A percentile compares a stretch with the other conserved stretches of the same genome.
phyloP scores from a whole-genome alignment of 441 rosid species.

The Hypseocharis bilobata region DNA sequence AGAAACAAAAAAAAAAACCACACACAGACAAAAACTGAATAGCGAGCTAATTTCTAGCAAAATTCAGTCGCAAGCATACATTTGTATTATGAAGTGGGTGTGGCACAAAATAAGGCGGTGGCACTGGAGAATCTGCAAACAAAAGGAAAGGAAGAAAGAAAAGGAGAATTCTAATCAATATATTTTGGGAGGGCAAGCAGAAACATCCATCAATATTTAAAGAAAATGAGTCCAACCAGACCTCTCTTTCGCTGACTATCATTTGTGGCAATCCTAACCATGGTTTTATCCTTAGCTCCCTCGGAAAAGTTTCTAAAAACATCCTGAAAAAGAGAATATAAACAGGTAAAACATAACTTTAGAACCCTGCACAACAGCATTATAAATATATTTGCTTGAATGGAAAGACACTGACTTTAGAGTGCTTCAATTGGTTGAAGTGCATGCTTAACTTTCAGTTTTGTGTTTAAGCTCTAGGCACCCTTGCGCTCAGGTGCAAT shows the following conservation, averaged over 20 bases:
- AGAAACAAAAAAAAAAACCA: constrained; percentile 15
- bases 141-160: neutral
- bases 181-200: constrained; percentile 14
- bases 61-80: constrained; percentile 35
- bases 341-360: neutral
- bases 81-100: constrained; percentile 30
- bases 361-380: constrained; percentile 8
- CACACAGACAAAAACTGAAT: constrained; percentile 12
- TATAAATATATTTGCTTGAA: neutral
- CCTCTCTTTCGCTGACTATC: constrained; percentile 34
- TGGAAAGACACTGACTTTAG: neutral
- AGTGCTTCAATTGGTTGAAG: neutral
- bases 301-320: constrained; percentile 20
- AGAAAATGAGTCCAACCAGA: constrained; percentile 23
- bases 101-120: constrained; percentile 26
- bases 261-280: constrained; percentile 18
- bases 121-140: constrained; percentile 33
- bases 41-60: constrained; percentile 5
- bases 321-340: constrained; percentile 34
- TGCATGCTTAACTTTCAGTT: neutral
- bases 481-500: neutral
- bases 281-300: constrained; percentile 37
- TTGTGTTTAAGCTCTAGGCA: neutral
- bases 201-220: constrained; percentile 12
- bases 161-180: neutral